Evolutionary conservation across 169 alveolate genomes (phyloP).

Genomic region (Babesia sp.): DNA sequence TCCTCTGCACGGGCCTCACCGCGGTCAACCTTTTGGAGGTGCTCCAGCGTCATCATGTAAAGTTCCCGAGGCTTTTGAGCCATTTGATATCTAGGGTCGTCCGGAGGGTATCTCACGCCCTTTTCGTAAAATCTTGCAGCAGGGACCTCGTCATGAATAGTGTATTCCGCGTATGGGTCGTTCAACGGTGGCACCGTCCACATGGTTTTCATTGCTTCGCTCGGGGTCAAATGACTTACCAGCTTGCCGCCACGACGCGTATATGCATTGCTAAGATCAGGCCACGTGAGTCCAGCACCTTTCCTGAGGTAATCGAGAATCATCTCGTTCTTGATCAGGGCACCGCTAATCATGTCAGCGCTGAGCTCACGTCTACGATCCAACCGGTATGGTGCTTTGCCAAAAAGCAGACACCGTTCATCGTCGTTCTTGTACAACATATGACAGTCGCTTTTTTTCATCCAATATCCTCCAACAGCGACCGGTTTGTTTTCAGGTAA

Average conservation of each 20-base stretch:
- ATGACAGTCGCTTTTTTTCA: constrained; percentile 42
- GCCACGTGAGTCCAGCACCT: constrained; percentile 53
- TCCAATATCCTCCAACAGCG: constrained; percentile 60
- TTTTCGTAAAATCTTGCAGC: constrained; percentile 40
- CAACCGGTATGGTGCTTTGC: constrained; percentile 5
- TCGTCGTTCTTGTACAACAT: constrained; percentile 42
- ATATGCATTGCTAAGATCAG: constrained; percentile 54
- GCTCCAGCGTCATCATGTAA: constrained; percentile 52
- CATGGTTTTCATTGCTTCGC: constrained; percentile 49
- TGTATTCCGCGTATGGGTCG: constrained; percentile 6
- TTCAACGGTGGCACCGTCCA: constrained; percentile 57
- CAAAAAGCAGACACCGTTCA: constrained; percentile 35
- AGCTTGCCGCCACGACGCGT: constrained; percentile 33
- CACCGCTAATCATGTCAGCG: constrained; percentile 22
- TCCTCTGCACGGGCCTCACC: constrained; percentile 59
- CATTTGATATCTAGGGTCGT: constrained; percentile 54
- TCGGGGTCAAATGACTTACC: constrained; percentile 37
- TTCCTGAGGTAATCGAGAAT: constrained; percentile 39
- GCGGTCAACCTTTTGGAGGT: constrained; percentile 51
- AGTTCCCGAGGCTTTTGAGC: constrained; percentile 39
- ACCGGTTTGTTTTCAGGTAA: constrained; percentile 45
- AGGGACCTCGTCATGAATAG: constrained; percentile 31
- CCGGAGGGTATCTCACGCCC: constrained; percentile 19
- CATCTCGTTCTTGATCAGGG: constrained; percentile 46
- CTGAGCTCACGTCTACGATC: constrained; percentile 9